A percentile compares a stretch with the other conserved stretches of the same genome.
These are phyloP conservation scores for Auricularia cornea DNA, from an alignment of 768 basidiomycete species.

Conservation along the genomic window DNA sequence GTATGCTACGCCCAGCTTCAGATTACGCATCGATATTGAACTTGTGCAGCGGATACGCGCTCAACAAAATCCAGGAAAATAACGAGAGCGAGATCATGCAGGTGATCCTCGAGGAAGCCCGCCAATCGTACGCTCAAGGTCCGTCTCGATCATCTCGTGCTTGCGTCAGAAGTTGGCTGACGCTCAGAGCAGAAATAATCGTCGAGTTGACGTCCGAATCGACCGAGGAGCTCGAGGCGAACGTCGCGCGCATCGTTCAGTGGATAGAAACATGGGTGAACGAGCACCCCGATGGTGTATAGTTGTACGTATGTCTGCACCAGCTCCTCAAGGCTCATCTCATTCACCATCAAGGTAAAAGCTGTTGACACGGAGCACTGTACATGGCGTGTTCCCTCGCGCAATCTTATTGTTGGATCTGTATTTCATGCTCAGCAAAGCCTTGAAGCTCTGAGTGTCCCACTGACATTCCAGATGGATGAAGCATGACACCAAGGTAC, in stretches of 20 bases:
- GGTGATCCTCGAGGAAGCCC: constrained; percentile 81
- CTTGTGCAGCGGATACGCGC: constrained; percentile 58
- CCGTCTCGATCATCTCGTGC: background rate
- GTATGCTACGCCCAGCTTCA: constrained; percentile 32
- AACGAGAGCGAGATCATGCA: constrained; percentile 98
- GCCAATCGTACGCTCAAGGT: constrained; percentile 61
- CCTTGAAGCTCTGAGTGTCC: no score
- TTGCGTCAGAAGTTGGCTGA: background rate
- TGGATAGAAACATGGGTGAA: constrained; percentile 75
- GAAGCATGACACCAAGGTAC: no score
- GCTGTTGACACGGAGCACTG: no score
- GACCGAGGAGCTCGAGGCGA: constrained; percentile 74
- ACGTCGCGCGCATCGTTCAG: constrained; percentile 75
- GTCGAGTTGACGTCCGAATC: constrained; percentile 75
- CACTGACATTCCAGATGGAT: no score
- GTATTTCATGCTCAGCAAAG: no score
- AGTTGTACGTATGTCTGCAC: background rate
- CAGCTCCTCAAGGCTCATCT: no score
- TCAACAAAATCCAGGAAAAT: constrained; percentile 97
- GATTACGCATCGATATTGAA: background rate
- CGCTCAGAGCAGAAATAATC: constrained; percentile 67
- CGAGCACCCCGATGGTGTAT: constrained; percentile 17
- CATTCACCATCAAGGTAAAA: no score
- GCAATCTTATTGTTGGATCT: no score
- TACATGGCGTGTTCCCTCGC: no score